These are phyloP conservation scores for Basipetospora sp. DNA, from an alignment of 2,329 filamentous ascomycete species.

Conservation along the genomic window DNA sequence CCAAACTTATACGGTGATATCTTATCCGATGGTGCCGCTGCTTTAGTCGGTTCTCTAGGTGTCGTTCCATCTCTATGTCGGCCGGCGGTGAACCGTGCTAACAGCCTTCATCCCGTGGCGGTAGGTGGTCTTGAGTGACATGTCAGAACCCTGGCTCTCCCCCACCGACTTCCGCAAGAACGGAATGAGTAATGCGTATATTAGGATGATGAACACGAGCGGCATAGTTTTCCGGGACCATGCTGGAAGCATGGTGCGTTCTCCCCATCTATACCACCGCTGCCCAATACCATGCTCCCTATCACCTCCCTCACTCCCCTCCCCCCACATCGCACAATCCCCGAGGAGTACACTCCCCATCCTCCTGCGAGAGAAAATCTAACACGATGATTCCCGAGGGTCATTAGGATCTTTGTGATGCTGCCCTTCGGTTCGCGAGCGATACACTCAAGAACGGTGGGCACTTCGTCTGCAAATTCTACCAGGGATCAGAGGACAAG, in stretches of 20 bases:
- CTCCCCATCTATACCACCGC: neutral
- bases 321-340: neutral
- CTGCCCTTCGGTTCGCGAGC: slow-evolving; percentile 66
- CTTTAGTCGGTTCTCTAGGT: too few species aligned
- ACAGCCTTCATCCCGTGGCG: too few species aligned
- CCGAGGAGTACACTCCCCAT: neutral
- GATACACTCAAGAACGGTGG: slow-evolving; percentile 72
- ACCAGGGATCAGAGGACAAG: slow-evolving; percentile 79
- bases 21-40: too few species aligned
- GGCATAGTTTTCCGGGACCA: slow-evolving; percentile 78
- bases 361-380: neutral
- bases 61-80: too few species aligned
- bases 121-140: slow-evolving; percentile 93
- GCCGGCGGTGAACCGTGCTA: too few species aligned
- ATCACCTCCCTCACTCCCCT: neutral
- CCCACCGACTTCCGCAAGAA: slow-evolving; percentile 64
- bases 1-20: too few species aligned
- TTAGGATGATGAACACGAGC: slow-evolving; percentile 99
- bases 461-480: slow-evolving; percentile 95
- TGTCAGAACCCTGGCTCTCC: slow-evolving; percentile 93
- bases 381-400: too few species aligned
- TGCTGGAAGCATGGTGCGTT: slow-evolving; percentile 77
- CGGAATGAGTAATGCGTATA: slow-evolving; percentile 88
- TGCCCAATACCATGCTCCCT: slow-evolving; percentile 1
- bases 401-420: slow-evolving; percentile 71